These are phyloP conservation scores for Symbiotaphrina buchneri DNA, from an alignment of 495 filamentous ascomycete genomes.

Conservation along the genomic window DNA sequence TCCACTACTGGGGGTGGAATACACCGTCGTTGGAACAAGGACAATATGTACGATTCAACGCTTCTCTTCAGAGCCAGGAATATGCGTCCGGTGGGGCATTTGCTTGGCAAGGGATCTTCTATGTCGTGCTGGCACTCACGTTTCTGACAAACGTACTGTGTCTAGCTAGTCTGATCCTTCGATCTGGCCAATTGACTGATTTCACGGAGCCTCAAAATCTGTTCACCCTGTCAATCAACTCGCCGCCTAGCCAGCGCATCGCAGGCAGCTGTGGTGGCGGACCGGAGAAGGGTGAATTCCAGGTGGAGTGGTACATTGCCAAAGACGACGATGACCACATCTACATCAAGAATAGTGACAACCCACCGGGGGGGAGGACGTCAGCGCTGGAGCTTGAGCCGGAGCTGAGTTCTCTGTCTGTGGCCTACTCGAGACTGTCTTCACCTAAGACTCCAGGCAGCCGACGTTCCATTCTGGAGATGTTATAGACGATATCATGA, in stretches of 20 bases:
- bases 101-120: slow-evolving; percentile 37
- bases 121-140: slow-evolving; percentile 31
- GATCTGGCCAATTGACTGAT: slow-evolving; percentile 38
- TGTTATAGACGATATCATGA: too few relatives aligned
- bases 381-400: too few relatives aligned
- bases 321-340: slow-evolving; percentile 16
- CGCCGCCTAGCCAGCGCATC: slow-evolving; percentile 28
- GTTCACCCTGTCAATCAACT: slow-evolving; percentile 46
- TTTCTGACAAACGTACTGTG: slow-evolving; percentile 39
- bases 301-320: slow-evolving; percentile 37
- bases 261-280: slow-evolving; percentile 42
- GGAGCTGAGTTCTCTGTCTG: too few relatives aligned
- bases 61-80: slow-evolving; percentile 27
- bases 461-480: too few relatives aligned
- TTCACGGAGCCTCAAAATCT: slow-evolving; percentile 56
- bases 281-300: slow-evolving; percentile 25
- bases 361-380: too few relatives aligned
- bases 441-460: too few relatives aligned
- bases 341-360: slow-evolving; percentile 12
- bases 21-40: slow-evolving; percentile 12
- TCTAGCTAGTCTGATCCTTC: slow-evolving; percentile 28
- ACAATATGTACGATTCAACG: slow-evolving; percentile 28
- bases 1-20: slow-evolving; percentile 30
- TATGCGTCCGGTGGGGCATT: slow-evolving; percentile 36
- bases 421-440: too few relatives aligned